Base-by-base conservation (phyloP, 805 yeast species). In the Blastobotrys chiropterorum region DNA sequence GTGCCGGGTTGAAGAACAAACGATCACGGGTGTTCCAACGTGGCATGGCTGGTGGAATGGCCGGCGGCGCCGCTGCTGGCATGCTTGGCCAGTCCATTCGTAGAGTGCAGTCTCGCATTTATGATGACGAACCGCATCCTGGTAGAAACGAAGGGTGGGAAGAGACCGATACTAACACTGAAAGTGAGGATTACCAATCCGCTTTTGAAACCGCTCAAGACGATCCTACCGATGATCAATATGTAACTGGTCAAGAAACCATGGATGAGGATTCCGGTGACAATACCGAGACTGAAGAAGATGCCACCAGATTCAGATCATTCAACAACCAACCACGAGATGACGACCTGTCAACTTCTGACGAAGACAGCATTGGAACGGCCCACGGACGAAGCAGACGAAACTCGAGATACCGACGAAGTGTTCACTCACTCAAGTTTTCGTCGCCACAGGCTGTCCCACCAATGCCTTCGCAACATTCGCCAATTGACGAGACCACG, bases 201-300 rank as follows among this genome's bases (percentile, higher is more conserved):
- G 65, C 64, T 2, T 59, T 57, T 45, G 66, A 64, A 44, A 56
- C 64, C n/a, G 61, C 58, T 16, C 60, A 52, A 30, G 64, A 65
- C 14, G 64, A 58, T 21, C 61, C 65, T 16, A 64, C 66, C 7
- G 63, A 59, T 17, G 65, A 60, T 16, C 67, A 62, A 8, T 58
- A 49, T 50, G 43, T 45, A 15, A 48, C 59, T 16, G 59, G 26
- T 13, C 43, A 55, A 31, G 66, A 63, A 44, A 58, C 67, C 13
- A 49, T 59, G 48, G 60, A 54, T 13, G 62, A 55, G 45, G 50
- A 43, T 11, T 56, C 57, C 20, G 53, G 56, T 15, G 56, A 50
- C 3, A 68, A 57, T 38, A 64, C 57, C 19, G 58, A 59, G 39
- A 66, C 69, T 2, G 70, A 66, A 47, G 63, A 67, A 17, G 70